Percentiles rank a stretch among this genome's conserved stretches.
Evolutionary conservation across 805 yeast species (phyloP).

Genomic region (Vanderwaltozyma verrucispora): DNA sequence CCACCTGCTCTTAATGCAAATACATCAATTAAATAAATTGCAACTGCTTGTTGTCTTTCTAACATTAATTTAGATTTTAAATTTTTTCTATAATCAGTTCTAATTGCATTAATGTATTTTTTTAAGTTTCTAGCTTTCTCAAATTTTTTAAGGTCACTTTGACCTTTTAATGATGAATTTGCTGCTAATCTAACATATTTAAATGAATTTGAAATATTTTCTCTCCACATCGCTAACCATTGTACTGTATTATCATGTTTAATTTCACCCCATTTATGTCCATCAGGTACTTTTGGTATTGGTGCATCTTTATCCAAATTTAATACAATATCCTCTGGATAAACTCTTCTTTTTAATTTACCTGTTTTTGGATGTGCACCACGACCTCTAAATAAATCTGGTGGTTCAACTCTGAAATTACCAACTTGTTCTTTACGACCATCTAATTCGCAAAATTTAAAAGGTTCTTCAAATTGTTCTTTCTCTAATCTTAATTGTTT

Average conservation of each 20-base stretch:
- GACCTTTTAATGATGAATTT: conserved; percentile 82
- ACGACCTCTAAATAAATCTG: conserved; percentile 91
- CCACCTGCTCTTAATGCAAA: conserved; percentile 98
- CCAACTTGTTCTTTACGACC: conserved; percentile 91
- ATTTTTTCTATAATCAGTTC: conserved; percentile 62
- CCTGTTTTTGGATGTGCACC: conserved; percentile 98
- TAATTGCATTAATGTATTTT: conserved; percentile 56
- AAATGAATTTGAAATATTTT: conserved; percentile 70
- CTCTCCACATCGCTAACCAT: conserved; percentile 98
- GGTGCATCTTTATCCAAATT: conserved; percentile 65
- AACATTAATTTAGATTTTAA: conserved; percentile 69
- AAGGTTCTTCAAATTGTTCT: conserved; percentile 70
- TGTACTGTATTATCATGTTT: conserved; percentile 82
- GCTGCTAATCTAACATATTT: conserved; percentile 91
- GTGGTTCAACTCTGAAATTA: conserved; percentile 91
- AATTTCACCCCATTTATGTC: conserved; percentile 86
- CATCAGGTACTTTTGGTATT: conserved; percentile 75
- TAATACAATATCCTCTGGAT: conserved; percentile 81
- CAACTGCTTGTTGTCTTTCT: conserved; percentile 87
- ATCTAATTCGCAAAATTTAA: conserved; percentile 66
- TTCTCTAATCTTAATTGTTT: conserved; percentile 59
- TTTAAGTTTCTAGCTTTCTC: conserved; percentile 87
- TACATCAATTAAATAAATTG: conserved; percentile 83
- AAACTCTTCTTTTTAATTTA: conserved; percentile 72
- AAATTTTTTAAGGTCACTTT: conserved; percentile 82